Evolutionary conservation across 139 green algal genomes (phyloP), one percentile per base, ranked within the genome.

Genomic region (Ettlia oleoabundans): DNA sequence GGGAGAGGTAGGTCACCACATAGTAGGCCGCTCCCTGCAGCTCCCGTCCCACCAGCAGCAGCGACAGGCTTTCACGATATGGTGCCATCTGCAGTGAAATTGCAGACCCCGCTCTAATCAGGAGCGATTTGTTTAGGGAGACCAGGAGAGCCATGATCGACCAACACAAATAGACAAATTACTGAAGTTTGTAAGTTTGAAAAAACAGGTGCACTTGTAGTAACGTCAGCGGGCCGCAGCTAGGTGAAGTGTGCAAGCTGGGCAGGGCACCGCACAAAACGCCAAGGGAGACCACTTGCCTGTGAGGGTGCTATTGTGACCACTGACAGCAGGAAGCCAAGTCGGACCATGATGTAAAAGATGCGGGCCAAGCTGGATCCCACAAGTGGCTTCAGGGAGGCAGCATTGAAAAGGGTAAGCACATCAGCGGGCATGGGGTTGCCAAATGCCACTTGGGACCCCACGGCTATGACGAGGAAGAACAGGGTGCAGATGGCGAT

Each of bases 281-380:
- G n/a, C n/a, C n/a, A n/a, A n/a, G n/a, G n/a, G n/a, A 4, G 30
- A 10, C 2, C 18, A 64, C 42, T 22, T 3, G 33, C 72, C 71
- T 85, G 81, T 53, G 81, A 78, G 38, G 81, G 81, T 26, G 74
- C 76, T 30, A 80, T 82, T 15, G 81, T 66, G 24, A 82, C 24
- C 21, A 86, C 37, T 0, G 52, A 69, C 3, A 76, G 35, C 55
- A 86, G 67, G 66, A 86, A 86, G 51, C 81, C 61, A 1, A 86
- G 41, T 38, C 81, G 72, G 8, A 86, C 81, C 1, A 42, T 6
- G 1, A 61, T 33, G 67, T 80, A 79, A 24, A 86, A 47, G 18
- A 66, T 5, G 13, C 30, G 55, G 9, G 75, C 70, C 18, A 72
- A 21, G 22, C 8, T 53, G 0, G 37, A n/a, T 2, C 58, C 61